phyloP scores from a whole-genome alignment of 2,329 filamentous ascomycete genomes.

The Alternaria atra region DNA sequence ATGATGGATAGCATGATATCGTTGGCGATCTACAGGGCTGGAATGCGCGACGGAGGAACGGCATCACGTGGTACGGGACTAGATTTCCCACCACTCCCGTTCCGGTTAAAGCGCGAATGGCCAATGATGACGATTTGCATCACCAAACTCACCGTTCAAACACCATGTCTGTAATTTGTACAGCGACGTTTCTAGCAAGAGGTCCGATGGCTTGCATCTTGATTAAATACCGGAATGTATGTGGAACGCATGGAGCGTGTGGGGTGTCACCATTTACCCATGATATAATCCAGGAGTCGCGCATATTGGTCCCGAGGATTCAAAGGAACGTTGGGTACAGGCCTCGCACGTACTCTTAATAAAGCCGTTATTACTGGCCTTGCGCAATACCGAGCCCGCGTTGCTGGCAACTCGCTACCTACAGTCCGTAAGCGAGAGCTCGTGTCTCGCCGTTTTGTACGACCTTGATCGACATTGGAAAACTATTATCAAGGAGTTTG shows the following conservation, averaged over 20 bases:
- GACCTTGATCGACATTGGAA: constrained; percentile 14
- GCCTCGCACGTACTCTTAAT: constrained; percentile 18
- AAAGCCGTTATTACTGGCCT: constrained; percentile 22
- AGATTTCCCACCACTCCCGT: constrained; percentile 24
- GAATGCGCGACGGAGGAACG: background rate
- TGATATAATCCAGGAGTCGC: constrained; percentile 6
- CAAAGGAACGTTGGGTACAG: constrained; percentile 2
- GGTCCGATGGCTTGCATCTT: constrained; percentile 15
- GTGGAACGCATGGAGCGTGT: background rate
- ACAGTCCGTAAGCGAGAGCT: constrained; percentile 24
- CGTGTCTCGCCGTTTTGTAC: constrained; percentile 20
- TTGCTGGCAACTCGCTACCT: constrained; percentile 21
- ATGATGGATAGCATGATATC: constrained; percentile 10
- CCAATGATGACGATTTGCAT: constrained; percentile 15
- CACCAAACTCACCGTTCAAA: constrained; percentile 6
- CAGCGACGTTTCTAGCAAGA: constrained; percentile 7
- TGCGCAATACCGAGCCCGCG: constrained; percentile 18
- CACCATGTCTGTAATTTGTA: constrained; percentile 11
- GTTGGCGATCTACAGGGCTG: constrained; percentile 6
- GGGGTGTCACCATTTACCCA: constrained; percentile 10
- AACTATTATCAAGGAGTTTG: background rate
- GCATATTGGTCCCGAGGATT: constrained; percentile 7
- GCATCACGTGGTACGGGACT: constrained; percentile 25
- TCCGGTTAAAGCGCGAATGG: constrained; percentile 18
- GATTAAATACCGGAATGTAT: background rate